Evolutionary conservation across 768 basidiomycete species (phyloP).

Genomic region (Lentinula aciculospora): DNA sequence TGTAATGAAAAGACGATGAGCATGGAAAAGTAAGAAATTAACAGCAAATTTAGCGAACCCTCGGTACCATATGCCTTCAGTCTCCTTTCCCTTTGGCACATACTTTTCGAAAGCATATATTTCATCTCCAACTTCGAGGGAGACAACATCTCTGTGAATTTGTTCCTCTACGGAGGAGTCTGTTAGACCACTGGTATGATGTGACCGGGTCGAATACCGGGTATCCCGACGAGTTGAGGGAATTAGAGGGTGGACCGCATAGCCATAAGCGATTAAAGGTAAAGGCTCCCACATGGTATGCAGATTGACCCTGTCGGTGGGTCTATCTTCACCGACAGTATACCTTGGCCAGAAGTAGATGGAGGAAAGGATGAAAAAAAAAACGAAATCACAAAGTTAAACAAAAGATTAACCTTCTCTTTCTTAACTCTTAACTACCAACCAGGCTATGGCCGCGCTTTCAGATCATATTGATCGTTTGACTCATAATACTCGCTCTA

Average conservation of each 20-base stretch:
- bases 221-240: conserved; percentile 67
- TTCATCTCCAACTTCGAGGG: conserved; percentile 92
- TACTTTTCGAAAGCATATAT: conserved; percentile 97
- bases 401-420: background rate
- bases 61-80: conserved; percentile 85
- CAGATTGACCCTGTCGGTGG: background rate
- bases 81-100: conserved; percentile 64
- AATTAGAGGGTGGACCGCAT: conserved; percentile 79
- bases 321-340: background rate
- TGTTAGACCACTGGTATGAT: conserved; percentile 56
- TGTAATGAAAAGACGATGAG: conserved; percentile 21
- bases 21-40: background rate
- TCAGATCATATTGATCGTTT: conserved; percentile 69
- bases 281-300: conserved; percentile 36
- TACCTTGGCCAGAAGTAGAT: background rate
- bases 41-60: conserved; percentile 46
- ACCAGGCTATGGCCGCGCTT: conserved; percentile 53
- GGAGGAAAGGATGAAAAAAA: background rate
- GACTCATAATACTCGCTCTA: conserved; percentile 42
- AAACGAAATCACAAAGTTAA: background rate
- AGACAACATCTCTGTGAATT: conserved; percentile 69
- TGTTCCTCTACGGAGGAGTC: conserved; percentile 61
- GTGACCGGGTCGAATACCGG: conserved; percentile 44
- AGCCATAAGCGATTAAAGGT: conserved; percentile 81
- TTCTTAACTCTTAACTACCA: background rate